Evolutionary conservation across 2,329 filamentous ascomycete species (phyloP), one percentile per base, ranked within the genome.

Genomic region (Hypoxylon sp.): DNA sequence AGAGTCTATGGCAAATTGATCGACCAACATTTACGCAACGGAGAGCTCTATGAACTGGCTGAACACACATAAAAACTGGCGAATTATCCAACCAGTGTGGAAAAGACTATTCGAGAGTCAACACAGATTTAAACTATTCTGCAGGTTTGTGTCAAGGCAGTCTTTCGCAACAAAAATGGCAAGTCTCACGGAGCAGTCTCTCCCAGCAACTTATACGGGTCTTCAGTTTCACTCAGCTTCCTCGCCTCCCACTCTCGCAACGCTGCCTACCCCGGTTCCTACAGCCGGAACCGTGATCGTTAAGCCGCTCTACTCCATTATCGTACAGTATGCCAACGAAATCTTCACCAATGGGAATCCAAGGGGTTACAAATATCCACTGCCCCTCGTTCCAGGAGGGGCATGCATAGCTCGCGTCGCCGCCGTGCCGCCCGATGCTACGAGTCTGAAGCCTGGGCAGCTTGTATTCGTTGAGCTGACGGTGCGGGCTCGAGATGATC

Each of bases 291-390:
- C 65, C 9, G 65, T 61, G 3, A 61, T 68, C 18, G 38, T 68
- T 9, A 61, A 64, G 30, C 65, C 65, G n/a, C 42, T 68, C 8
- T 68, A 68, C 44, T 61, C 62, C 14, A 65, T 68, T 46, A 61
- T 68, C 16, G 65, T 68, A 6, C 65, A 68, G 26, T 68, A 68
- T 14, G 65, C 65, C 22, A 66, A 68, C 46, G 45, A 65, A 14
- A 68, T 68, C 30, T 68, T 68, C 38, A 58, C 55, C 3, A 66
- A 68, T 20, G 65, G 65, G 49, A 68, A 68, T 18, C 65, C 65
- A 20, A 54, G 65, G 11, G 65, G 59, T 2, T 63, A 68, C 28
- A 68, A 63, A 40, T 68, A 68, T 6, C 65, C 65, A 22, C 36
- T 68, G 3, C 65, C 65, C 6, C 26, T 68, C n/a, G 62, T 65